A percentile compares a stretch with the other conserved stretches of the same genome.
phyloP scores from a whole-genome alignment of 352 stramenopile species.

The Phytophthora citricola region DNA sequence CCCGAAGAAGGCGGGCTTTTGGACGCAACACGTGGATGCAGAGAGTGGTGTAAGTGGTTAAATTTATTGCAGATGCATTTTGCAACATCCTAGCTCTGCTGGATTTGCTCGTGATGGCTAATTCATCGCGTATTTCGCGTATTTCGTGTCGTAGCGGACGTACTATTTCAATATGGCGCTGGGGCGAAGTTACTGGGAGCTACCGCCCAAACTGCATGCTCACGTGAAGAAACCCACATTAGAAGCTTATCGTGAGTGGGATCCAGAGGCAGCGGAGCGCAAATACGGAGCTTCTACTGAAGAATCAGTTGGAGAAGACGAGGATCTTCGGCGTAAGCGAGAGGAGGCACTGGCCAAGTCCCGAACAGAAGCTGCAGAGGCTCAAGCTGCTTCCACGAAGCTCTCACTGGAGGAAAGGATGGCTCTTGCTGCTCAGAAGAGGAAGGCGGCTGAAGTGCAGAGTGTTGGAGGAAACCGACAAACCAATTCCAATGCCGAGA shows the following conservation, averaged over 20 bases:
- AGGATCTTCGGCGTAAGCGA: slow-evolving; percentile 46
- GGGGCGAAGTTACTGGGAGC: slow-evolving; percentile 78
- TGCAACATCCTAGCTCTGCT: not conserved
- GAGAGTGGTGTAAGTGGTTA: slow-evolving; percentile 50
- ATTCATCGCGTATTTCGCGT: slow-evolving; percentile 3
- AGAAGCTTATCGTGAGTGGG: slow-evolving; percentile 57
- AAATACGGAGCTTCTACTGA: slow-evolving; percentile 40
- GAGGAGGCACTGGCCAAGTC: slow-evolving; percentile 55
- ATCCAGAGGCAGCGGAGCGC: slow-evolving; percentile 43
- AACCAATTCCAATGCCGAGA: slow-evolving; percentile 16
- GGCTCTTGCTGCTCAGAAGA: slow-evolving; percentile 61
- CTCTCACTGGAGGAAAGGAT: slow-evolving; percentile 66
- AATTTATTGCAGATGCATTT: slow-evolving; percentile 8
- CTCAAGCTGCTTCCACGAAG: slow-evolving; percentile 13
- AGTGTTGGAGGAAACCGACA: slow-evolving; percentile 13
- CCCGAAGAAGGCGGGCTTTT: slow-evolving; percentile 67
- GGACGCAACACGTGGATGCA: slow-evolving; percentile 75
- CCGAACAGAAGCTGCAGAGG: slow-evolving; percentile 15
- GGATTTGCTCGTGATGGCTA: not conserved
- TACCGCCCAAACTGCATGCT: slow-evolving; percentile 56
- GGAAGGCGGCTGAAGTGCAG: slow-evolving; percentile 54
- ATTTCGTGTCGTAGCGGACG: slow-evolving; percentile 45
- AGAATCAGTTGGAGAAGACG: slow-evolving; percentile 21
- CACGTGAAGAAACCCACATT: slow-evolving; percentile 58
- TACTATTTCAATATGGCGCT: slow-evolving; percentile 87